Percentiles rank a stretch among this genome's conserved stretches.
phyloP scores from a whole-genome alignment of 257 asterid species.

The Perilla frutescens region DNA sequence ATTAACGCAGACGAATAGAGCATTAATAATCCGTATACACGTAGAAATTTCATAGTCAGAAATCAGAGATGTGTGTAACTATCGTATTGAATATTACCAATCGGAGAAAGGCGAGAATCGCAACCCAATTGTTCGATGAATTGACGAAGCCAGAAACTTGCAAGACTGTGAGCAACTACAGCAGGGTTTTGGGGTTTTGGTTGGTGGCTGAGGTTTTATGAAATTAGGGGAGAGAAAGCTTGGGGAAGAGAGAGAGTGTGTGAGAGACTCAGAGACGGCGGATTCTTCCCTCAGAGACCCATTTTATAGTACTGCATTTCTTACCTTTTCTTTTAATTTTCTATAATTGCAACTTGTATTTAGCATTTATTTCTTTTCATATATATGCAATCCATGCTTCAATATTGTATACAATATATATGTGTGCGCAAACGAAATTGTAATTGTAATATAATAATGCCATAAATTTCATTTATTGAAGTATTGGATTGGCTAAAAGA shows the following conservation, averaged over 20 bases:
- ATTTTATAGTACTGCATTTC: slow-evolving; percentile 6
- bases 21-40: neutral
- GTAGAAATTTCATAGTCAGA: neutral
- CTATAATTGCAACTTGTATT: neutral
- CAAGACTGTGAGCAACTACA: neutral
- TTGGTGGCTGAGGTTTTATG: slow-evolving; percentile 50
- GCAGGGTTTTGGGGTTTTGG: slow-evolving; percentile 32
- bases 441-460: no score
- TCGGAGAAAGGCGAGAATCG: slow-evolving; percentile 7
- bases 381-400: neutral
- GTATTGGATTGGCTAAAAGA: no score
- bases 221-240: slow-evolving; percentile 33
- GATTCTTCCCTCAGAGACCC: slow-evolving; percentile 1
- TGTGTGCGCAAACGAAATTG: no score
- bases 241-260: slow-evolving; percentile 7
- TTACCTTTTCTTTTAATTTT: neutral
- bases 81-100: no score
- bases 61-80: neutral
- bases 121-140: slow-evolving; percentile 25
- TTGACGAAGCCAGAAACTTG: neutral
- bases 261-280: slow-evolving; percentile 45
- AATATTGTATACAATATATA: no score
- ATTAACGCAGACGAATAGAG: neutral
- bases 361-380: neutral
- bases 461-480: no score